Percentiles rank a stretch among this genome's conserved stretches.
Conservation (phyloP, 208 protist genomes). For the Acanthamoeba sp. region DNA sequence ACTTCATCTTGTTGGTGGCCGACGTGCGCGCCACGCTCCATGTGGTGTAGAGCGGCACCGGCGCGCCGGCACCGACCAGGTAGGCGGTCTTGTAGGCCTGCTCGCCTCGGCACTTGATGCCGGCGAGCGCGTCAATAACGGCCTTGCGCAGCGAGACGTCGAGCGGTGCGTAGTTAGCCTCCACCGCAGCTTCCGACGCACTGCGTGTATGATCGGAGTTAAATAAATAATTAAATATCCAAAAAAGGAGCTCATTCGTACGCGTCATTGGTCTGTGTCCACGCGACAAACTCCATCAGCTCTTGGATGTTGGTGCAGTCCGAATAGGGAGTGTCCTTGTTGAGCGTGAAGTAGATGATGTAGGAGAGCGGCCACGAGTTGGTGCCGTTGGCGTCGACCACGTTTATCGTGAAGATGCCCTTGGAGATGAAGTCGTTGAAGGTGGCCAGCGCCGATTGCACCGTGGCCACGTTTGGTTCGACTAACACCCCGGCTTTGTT, state of each 20-base stretch:
- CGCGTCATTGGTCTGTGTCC: slow-evolving; percentile 4
- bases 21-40: background rate
- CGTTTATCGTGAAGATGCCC: slow-evolving; percentile 7
- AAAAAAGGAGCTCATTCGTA: background rate
- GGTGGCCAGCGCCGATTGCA: background rate
- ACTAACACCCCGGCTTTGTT: background rate
- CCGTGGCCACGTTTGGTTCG: background rate
- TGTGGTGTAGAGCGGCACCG: background rate
- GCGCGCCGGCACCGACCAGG: background rate
- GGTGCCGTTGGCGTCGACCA: background rate
- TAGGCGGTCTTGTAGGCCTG: background rate
- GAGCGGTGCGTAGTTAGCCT: background rate
- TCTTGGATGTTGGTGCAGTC: slow-evolving; percentile 27
- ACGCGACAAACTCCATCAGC: slow-evolving; percentile 7
- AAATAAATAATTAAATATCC: too few relatives aligned
- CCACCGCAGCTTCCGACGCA: background rate
- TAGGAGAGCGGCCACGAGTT: slow-evolving; percentile 25
- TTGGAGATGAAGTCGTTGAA: background rate
- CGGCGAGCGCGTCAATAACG: background rate
- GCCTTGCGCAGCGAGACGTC: background rate
- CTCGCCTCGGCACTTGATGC: background rate
- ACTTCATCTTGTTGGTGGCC: background rate
- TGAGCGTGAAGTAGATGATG: background rate
- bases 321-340: background rate
- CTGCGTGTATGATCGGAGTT: background rate